Base-by-base conservation (phyloP, 2,329 filamentous ascomycete species). In the Zopfia rhizophila region DNA sequence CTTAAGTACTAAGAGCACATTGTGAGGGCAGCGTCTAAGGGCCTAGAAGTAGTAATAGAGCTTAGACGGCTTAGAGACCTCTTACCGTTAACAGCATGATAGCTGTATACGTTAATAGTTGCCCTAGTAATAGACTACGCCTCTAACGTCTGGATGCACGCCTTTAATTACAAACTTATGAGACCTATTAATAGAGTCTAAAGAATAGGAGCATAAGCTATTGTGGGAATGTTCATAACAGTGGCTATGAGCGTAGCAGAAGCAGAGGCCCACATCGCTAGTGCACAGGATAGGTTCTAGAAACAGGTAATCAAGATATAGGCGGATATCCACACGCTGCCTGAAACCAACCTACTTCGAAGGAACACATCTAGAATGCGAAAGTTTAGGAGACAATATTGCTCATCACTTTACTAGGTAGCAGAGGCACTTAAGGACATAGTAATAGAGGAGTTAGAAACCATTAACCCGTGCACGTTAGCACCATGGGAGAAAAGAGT, bases 1-100 rank as follows among this genome's bases (percentile, higher is more conserved):
- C 52, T 55, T 12, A 44, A 46, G 40, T 55, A 51, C 47, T 28
- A 46, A 24, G 39, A 51, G 42, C 47, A 51, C 47, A 51, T 51
- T 16, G 47, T 33, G 27, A 46, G 47, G 17, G 47, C 47, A 39
- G 47, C 47, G 18, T 21, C 47, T 19, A 51, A 51, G 47, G 47
- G 31, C 21, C 41, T 50, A 17, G 46, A 50, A 38, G 46, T 38
- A 51, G 47, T 18, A 38, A 27, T 38, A 11, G 44, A 40, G 37
- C 48, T 51, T 11, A 47, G 43, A 36, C 38, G 28, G 38, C 48
- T 51, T 28, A 43, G 35, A 48, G 48, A 39, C 12, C 39, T 52
- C 39, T 52, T 31, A 21, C 48, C 48, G 5, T 29, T 36, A 25
- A 31, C 38, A 28, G 48, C 48, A 27, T 44, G 44, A 28, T 41